These are phyloP conservation scores for Pythium insidiosum DNA, from an alignment of 352 stramenopile genomes.

Conservation along the genomic window DNA sequence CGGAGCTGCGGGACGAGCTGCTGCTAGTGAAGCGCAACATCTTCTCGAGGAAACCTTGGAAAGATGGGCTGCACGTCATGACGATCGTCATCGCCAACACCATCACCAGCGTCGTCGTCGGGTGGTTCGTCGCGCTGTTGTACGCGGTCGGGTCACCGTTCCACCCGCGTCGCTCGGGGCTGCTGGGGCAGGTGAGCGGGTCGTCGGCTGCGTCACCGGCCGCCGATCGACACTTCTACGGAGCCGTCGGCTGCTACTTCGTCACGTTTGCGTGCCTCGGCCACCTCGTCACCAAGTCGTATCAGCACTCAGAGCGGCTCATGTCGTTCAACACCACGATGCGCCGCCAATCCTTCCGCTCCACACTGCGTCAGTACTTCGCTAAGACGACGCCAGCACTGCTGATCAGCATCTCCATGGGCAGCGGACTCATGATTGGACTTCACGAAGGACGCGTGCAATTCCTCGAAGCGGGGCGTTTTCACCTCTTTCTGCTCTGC, in stretches of 20 bases:
- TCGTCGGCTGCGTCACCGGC: neutral
- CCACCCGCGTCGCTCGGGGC: conserved; percentile 5
- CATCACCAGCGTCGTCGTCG: conserved; percentile 12
- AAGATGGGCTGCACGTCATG: conserved; percentile 21
- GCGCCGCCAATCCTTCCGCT: conserved; percentile 1
- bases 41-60: conserved; percentile 18
- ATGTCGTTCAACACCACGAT: conserved; percentile 9
- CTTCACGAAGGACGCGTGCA: conserved; percentile 1
- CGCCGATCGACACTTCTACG: conserved; percentile 7
- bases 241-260: conserved; percentile 19
- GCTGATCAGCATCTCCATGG: neutral
- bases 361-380: conserved; percentile 1
- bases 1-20: conserved; percentile 20
- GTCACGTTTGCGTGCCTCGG: conserved; percentile 15
- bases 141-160: conserved; percentile 21
- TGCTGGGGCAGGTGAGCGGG: neutral
- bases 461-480: no score
- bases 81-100: conserved; percentile 25
- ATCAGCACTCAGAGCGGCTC: conserved; percentile 10
- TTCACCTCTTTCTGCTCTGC: no score
- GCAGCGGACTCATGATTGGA: neutral
- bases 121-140: conserved; percentile 10
- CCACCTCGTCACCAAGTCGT: conserved; percentile 10
- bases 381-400: neutral
- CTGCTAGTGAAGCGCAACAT: conserved; percentile 23